A percentile compares a stretch with the other conserved stretches of the same genome.
These are phyloP conservation scores for Cochliopodium minus DNA, from an alignment of 208 protist species.

Conservation along the genomic window DNA sequence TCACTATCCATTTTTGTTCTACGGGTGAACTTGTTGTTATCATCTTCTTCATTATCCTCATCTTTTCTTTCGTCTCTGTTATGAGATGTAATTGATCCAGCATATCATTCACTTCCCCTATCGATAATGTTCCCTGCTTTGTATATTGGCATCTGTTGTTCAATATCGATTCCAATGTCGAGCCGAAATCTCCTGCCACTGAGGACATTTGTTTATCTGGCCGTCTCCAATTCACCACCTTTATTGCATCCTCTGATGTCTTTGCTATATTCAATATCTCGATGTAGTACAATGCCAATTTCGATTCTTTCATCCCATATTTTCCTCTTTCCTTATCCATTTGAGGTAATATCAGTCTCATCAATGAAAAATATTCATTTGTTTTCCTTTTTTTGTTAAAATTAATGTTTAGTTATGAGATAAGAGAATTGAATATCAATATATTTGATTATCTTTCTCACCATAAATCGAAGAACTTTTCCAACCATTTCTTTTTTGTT, in stretches of 20 bases:
- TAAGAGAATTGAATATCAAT: too few species aligned
- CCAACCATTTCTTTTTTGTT: too few species aligned
- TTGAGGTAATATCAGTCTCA: slow-evolving; percentile 41
- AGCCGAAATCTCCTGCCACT: too few species aligned
- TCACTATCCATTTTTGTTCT: slow-evolving; percentile 45
- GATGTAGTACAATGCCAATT: slow-evolving; percentile 39
- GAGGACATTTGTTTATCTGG: too few species aligned
- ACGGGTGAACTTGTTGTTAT: slow-evolving; percentile 24
- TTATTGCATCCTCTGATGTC: neutral
- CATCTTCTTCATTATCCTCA: slow-evolving; percentile 18
- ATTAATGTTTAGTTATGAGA: too few species aligned
- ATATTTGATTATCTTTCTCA: too few species aligned
- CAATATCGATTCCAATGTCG: too few species aligned
- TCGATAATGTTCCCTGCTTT: neutral
- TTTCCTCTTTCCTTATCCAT: slow-evolving; percentile 28
- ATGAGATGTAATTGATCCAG: slow-evolving; percentile 21
- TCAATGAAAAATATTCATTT: slow-evolving; percentile 33
- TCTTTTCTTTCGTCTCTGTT: slow-evolving; percentile 13
- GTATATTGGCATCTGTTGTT: too few species aligned
- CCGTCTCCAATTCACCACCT: neutral
- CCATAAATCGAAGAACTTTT: too few species aligned
- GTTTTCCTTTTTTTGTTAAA: too few species aligned
- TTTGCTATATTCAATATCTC: slow-evolving; percentile 28
- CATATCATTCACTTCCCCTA: slow-evolving; percentile 26
- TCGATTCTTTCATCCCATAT: slow-evolving; percentile 41